Evolutionary conservation across 2,329 filamentous ascomycete species (phyloP).

Genomic region (Aureobasidium sp.): DNA sequence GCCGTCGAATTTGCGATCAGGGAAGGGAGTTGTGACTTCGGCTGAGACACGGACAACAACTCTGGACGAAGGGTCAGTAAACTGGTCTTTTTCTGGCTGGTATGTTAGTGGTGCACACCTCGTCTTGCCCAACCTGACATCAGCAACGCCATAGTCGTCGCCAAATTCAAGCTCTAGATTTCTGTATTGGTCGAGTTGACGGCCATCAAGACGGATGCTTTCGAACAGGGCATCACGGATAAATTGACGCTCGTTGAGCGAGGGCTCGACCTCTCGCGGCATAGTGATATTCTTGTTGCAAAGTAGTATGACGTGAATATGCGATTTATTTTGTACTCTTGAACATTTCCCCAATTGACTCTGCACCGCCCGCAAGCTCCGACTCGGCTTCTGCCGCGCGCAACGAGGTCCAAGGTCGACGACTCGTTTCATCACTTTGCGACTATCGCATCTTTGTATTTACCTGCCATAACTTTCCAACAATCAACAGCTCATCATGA

Average conservation of each 20-base stretch:
- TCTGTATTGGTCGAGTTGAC: conserved; percentile 72
- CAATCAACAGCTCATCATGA: conserved; percentile 33
- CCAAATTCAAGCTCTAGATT: conserved; percentile 73
- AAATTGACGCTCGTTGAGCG: conserved; percentile 81
- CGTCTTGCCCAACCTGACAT: conserved; percentile 84
- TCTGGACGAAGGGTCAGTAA: no score
- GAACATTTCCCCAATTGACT: neutral
- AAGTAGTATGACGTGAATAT: conserved; percentile 3
- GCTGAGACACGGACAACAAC: conserved; percentile 79
- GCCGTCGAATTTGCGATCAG: conserved; percentile 90
- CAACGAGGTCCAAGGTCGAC: neutral
- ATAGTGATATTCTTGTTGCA: conserved; percentile 32
- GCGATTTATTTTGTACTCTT: neutral
- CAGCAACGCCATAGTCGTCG: conserved; percentile 82
- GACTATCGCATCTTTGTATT: neutral
- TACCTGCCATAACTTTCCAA: neutral
- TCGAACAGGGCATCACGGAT: conserved; percentile 75
- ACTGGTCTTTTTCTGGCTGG: neutral
- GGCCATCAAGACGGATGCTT: conserved; percentile 75
- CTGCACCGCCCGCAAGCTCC: neutral
- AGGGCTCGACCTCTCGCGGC: conserved; percentile 89
- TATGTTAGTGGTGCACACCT: conserved; percentile 47
- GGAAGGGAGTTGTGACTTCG: conserved; percentile 76
- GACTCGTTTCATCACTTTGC: neutral
- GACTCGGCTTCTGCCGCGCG: neutral